phyloP scores from a whole-genome alignment of 345 rosid genomes.

The Gossypium rotundifolium region DNA sequence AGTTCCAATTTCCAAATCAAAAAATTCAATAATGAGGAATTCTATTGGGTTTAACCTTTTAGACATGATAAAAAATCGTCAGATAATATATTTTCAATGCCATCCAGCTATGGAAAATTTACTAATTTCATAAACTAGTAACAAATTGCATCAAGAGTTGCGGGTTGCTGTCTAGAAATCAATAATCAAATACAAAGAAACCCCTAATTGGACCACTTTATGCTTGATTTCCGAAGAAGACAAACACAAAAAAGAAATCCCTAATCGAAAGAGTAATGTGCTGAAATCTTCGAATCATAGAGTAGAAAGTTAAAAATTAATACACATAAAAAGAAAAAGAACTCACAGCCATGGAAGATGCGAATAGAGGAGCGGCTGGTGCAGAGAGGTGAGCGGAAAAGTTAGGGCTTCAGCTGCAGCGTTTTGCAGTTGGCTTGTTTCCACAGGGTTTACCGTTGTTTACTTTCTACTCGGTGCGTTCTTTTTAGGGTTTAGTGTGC shows the following conservation, averaged over 20 bases:
- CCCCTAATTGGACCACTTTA: neutral
- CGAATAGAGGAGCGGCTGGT: neutral
- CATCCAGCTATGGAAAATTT: neutral
- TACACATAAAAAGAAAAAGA: neutral
- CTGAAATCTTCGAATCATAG: neutral
- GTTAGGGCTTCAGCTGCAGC: neutral
- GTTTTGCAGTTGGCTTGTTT: neutral
- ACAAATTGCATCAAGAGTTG: neutral
- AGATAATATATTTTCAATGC: too few relatives aligned
- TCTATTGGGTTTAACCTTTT: too few relatives aligned
- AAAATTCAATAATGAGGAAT: too few relatives aligned
- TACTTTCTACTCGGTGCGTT: neutral
- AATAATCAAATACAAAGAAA: neutral
- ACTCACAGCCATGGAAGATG: slow-evolving; percentile 27
- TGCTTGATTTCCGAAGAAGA: too few relatives aligned
- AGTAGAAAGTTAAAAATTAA: neutral
- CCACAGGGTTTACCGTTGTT: slow-evolving; percentile 4
- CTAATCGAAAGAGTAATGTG: neutral
- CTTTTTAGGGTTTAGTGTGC: neutral
- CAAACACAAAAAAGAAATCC: too few relatives aligned
- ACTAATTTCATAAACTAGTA: neutral
- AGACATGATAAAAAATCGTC: too few relatives aligned
- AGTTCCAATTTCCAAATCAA: too few relatives aligned
- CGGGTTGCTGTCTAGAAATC: neutral
- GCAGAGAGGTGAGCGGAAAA: neutral